Percentiles rank a stretch among this genome's conserved stretches.
Conservation (phyloP, 495 filamentous ascomycete genomes). For the Durotheca rogersii region DNA sequence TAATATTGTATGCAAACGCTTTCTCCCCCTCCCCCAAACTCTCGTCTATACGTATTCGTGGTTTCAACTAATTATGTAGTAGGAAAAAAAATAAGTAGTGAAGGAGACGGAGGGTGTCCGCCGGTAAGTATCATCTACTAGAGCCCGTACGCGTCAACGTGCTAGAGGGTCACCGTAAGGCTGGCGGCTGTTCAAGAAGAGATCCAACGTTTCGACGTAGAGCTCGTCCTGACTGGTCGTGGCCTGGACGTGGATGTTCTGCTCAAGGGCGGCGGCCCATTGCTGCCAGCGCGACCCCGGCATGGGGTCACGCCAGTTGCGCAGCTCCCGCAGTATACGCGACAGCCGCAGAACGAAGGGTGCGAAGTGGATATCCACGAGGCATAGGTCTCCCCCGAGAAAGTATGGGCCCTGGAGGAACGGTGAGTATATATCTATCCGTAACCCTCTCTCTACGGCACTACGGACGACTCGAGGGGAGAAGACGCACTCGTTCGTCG, state of each 20-base stretch:
- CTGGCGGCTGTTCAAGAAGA: constrained; percentile 48
- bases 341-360: constrained; percentile 81
- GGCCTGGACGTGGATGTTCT: constrained; percentile 67
- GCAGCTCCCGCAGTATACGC: constrained; percentile 75
- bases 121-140: background rate
- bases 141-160: no score
- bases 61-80: no score
- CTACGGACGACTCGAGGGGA: background rate
- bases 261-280: constrained; percentile 83
- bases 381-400: constrained; percentile 67
- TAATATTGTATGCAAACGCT: no score
- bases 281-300: constrained; percentile 67
- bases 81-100: no score
- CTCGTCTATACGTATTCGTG: no score
- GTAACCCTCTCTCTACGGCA: no score
- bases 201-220: constrained; percentile 71
- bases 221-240: constrained; percentile 76
- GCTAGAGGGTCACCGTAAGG: constrained; percentile 21
- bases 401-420: constrained; percentile 72
- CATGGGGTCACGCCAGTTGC: constrained; percentile 74
- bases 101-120: no score
- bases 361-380: constrained; percentile 85
- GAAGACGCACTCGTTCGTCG: constrained; percentile 39
- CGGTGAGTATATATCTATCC: constrained; percentile 5
- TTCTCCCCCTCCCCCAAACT: no score